Base-by-base conservation (phyloP, 768 basidiomycete genomes). In the Mycena haematopus region DNA sequence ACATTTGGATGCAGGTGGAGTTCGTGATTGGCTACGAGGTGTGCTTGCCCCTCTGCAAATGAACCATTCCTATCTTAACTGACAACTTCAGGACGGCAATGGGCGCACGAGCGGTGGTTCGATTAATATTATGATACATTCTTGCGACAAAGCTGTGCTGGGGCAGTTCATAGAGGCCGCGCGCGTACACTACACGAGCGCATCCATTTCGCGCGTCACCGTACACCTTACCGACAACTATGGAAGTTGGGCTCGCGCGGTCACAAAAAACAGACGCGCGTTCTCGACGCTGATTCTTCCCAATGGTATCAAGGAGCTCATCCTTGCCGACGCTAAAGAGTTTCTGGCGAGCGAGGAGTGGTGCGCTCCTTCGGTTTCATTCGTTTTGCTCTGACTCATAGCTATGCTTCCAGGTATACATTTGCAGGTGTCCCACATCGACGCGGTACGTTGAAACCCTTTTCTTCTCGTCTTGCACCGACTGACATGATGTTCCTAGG, bases 161-260 rank as follows among this genome's bases (percentile, higher is more conserved):
- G 52, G 58, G 2, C 38, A 62, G 9, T 69, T 74, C 59, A 69
- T 75, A 42, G 65, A 72, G 31, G 71, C 68, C 42, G 73, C 72
- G 13, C 70, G 70, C n/a, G 25, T 47, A 36, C 66, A 67, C 52
- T 75, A 72, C 61, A 60, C 69, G n/a, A 54, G 70, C 44, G 69
- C 67, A 11, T 35, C 59, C 14, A 71, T 69, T 56, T 69, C 71
- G 36, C 60, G 68, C 17, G 65, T 75, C 38, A 68, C 69, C 17
- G 63, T 72, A 36, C 69, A 71, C 33, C 44, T 65, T 2, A 67
- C 68, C 35, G 71, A 71, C 45, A 66, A 65, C 46, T 65, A 69
- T 35, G 70, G 71, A 14, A 60, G 47, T 21, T 69, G 68, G 68
- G 65, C 58, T 25, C 63, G 61, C 50, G 56, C 61, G 0, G 38